Evolutionary conservation across 1,284 basidiomycete genomes (phyloP).

Genomic region (Coniferiporia weirii): DNA sequence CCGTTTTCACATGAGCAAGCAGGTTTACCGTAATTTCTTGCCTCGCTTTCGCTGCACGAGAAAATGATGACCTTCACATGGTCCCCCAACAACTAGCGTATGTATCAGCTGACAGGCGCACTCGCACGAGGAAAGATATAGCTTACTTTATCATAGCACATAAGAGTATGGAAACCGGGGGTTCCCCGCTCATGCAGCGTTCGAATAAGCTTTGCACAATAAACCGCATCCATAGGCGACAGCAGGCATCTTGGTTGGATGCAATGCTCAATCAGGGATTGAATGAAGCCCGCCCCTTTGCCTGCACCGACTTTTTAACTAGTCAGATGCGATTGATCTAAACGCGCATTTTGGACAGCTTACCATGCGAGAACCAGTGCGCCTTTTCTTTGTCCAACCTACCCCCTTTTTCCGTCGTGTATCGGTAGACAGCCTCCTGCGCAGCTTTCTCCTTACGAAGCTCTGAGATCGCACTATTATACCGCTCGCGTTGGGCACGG

Average conservation of each 20-base stretch:
- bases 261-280: conserved; percentile 82
- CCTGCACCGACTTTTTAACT: conserved; percentile 3
- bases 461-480: conserved; percentile 1
- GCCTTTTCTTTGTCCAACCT: conserved; percentile 77
- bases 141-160: conserved; percentile 79
- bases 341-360: conserved; percentile 23
- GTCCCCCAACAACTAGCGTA: conserved; percentile 68
- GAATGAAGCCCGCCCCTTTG: conserved; percentile 48
- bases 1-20: conserved; percentile 4
- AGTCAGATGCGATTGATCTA: not conserved
- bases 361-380: conserved; percentile 83
- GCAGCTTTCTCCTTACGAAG: conserved; percentile 18
- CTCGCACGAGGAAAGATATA: not conserved
- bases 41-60: conserved; percentile 93
- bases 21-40: conserved; percentile 81
- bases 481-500: conserved; percentile 10
- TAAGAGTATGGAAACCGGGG: conserved; percentile 80
- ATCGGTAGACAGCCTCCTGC: conserved; percentile 19
- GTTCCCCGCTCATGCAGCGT: conserved; percentile 84
- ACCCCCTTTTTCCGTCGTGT: conserved; percentile 13
- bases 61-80: conserved; percentile 83
- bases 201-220: conserved; percentile 88
- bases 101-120: not conserved
- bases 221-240: conserved; percentile 95
- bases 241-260: conserved; percentile 88